Base-by-base conservation (phyloP, 2,329 filamentous ascomycete genomes). In the Aspergillus viridinutans region DNA sequence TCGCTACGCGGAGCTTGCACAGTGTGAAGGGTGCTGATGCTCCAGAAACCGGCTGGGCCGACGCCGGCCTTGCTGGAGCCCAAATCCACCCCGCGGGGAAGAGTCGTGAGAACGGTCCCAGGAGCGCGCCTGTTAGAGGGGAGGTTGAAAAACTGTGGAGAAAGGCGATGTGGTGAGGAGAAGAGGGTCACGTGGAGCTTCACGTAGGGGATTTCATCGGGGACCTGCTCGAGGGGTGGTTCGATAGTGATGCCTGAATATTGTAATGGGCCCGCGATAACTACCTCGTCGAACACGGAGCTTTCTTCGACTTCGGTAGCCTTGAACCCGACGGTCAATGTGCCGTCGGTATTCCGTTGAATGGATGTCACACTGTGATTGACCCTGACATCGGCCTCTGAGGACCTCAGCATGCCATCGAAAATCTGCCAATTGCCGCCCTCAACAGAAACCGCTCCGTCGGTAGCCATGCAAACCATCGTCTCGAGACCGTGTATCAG, bases 361-460 rank as follows among this genome's bases (percentile, higher is more conserved):
- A 96, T 84, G 3, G 77, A 78, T 0, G 80, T 79, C 0, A 97
- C 88, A 0, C 83, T 80, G 0, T 88, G 89, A 65, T 92, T 89
- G 25, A 90, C 77, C 42, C 78, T 76, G 4, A 92, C 62, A 0
- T 78, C 73, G 0, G 89, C 86, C 3, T 81, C 76, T 1, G 90
- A 88, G 0, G 79, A 76, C 40, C 83, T 79, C 1, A 93, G 77
- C 89, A 97, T 95, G 48, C 81, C 77, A n/a, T 87, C 82, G 69
- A 99, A 99, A 54, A 99, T 96, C 66, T 85, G 86, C 92, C 92
- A 97, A 72, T 97, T 99, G 1, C 94, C 94, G 6, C 92, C 92
- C 14, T 83, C 74, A 1, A 97, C 83, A 20, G 88, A 80, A 70
- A 92, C 85, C 0, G 92, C 90, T 6, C 91, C 92, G 53, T 93